These are phyloP conservation scores for Penicillium sp. DNA, from an alignment of 2,329 filamentous ascomycete genomes.

Conservation along the genomic window DNA sequence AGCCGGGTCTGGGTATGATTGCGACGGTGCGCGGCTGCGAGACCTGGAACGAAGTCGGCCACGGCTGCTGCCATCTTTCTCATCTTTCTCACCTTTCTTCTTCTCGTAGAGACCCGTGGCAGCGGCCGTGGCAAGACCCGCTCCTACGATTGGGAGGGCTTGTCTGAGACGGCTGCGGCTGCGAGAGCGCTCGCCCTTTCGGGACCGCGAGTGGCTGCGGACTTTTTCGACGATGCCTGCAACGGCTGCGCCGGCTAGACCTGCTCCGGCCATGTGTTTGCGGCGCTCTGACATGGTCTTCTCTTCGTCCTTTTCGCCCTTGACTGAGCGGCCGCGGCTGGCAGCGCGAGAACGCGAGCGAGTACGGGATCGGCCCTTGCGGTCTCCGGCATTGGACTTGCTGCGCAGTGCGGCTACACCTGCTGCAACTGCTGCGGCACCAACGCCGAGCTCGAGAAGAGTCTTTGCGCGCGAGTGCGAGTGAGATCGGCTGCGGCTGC, in stretches of 20 bases:
- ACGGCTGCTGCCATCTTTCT: slow-evolving; percentile 47
- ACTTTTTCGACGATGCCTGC: slow-evolving; percentile 62
- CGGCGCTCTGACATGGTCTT: slow-evolving; percentile 54
- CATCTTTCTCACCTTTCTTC: slow-evolving; percentile 61
- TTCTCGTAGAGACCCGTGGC: slow-evolving; percentile 65
- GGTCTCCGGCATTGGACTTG: slow-evolving; percentile 53
- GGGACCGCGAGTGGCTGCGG: slow-evolving; percentile 60
- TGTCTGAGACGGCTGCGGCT: slow-evolving; percentile 59
- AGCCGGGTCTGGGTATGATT: slow-evolving; percentile 42
- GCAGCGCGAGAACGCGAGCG: slow-evolving; percentile 46
- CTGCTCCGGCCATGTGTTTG: slow-evolving; percentile 62
- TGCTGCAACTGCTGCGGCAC: slow-evolving; percentile 62
- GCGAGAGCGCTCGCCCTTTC: slow-evolving; percentile 51
- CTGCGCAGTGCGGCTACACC: slow-evolving; percentile 60
- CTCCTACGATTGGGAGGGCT: slow-evolving; percentile 62
- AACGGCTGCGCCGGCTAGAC: slow-evolving; percentile 62
- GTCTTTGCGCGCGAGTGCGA: slow-evolving; percentile 55
- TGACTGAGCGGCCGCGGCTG: slow-evolving; percentile 30
- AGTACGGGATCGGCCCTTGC: slow-evolving; percentile 52
- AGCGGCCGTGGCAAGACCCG: slow-evolving; percentile 63
- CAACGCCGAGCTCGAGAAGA: slow-evolving; percentile 54
- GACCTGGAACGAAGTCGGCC: slow-evolving; percentile 49
- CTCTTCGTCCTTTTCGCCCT: slow-evolving; percentile 18
- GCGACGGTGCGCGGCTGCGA: slow-evolving; percentile 44
- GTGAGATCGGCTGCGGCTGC: slow-evolving; percentile 48